Percentiles rank a stretch among this genome's conserved stretches.
Evolutionary conservation across 208 protist genomes (phyloP).

Genomic region (Novymonas esmeraldas): DNA sequence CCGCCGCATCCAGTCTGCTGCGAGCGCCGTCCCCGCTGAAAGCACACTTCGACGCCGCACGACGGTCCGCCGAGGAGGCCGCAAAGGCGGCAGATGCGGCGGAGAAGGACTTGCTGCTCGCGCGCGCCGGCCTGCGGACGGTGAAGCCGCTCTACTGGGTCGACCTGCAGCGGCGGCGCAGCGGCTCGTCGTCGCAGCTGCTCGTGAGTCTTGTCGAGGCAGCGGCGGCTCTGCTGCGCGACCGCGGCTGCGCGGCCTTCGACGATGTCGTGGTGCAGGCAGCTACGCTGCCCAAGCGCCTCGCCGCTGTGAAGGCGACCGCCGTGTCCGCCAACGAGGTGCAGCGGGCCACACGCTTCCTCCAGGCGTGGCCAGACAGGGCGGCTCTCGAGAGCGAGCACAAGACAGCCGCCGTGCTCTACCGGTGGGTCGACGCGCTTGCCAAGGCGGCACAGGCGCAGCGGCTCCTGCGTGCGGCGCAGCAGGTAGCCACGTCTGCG

Average conservation of each 20-base stretch:
- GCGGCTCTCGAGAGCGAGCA: conserved; percentile 11
- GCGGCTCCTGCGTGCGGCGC: not conserved
- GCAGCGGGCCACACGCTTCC: not conserved
- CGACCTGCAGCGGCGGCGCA: conserved; percentile 19
- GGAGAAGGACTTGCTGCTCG: conserved; percentile 23
- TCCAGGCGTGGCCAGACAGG: conserved; percentile 10
- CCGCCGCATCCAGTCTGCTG: not conserved
- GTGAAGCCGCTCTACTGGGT: conserved; percentile 25
- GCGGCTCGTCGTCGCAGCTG: conserved; percentile 2
- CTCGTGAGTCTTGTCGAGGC: conserved; percentile 12
- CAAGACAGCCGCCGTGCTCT: conserved; percentile 19
- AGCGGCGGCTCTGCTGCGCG: conserved; percentile 17
- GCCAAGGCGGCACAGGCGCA: conserved; percentile 17
- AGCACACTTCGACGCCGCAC: not conserved
- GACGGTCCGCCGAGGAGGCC: not conserved
- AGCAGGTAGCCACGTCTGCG: not conserved
- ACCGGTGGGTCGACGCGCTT: conserved; percentile 38
- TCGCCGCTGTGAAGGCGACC: conserved; percentile 9
- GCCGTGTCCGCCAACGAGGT: conserved; percentile 6
- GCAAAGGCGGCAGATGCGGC: conserved; percentile 7
- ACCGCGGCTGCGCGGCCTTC: not conserved
- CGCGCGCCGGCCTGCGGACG: conserved; percentile 30
- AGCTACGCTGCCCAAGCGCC: conserved; percentile 8
- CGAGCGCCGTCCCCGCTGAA: not conserved
- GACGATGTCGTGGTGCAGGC: conserved; percentile 15